These are phyloP conservation scores for Aureobasidium sp. DNA, from an alignment of 2,329 filamentous ascomycete genomes.

Conservation along the genomic window DNA sequence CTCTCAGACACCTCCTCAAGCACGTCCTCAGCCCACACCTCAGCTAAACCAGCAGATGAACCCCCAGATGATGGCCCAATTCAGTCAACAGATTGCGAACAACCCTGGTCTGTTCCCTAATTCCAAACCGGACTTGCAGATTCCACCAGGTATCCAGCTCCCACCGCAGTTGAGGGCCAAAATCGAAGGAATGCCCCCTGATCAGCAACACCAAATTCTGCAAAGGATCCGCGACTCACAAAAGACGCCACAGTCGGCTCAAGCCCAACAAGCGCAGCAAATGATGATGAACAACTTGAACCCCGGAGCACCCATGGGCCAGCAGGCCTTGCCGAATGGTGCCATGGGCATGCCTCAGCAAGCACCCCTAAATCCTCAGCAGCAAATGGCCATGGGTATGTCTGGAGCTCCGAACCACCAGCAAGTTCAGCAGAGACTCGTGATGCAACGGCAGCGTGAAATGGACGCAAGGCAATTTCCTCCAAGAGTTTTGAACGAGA, in stretches of 20 bases:
- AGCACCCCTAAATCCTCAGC: slow-evolving; percentile 14
- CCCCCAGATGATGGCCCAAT: slow-evolving; percentile 15
- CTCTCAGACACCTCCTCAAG: slow-evolving; percentile 25
- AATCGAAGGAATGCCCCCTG: slow-evolving; percentile 2
- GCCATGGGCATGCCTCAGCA: slow-evolving; percentile 8
- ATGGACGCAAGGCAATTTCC: slow-evolving; percentile 20
- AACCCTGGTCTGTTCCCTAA: slow-evolving; percentile 8
- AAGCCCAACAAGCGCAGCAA: slow-evolving; percentile 24
- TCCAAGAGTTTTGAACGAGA: slow-evolving; percentile 14
- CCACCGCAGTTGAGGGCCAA: slow-evolving; percentile 10
- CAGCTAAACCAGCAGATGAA: slow-evolving; percentile 18
- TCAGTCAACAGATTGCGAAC: slow-evolving; percentile 9
- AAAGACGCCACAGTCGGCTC: slow-evolving; percentile 21
- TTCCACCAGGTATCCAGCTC: slow-evolving; percentile 7
- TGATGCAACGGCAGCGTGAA: slow-evolving; percentile 17
- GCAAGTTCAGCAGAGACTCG: slow-evolving; percentile 14
- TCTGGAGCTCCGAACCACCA: background rate
- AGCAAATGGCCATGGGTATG: slow-evolving; percentile 11
- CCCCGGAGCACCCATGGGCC: background rate
- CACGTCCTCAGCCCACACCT: slow-evolving; percentile 17
- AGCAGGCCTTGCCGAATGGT: slow-evolving; percentile 15
- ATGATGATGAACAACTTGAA: background rate
- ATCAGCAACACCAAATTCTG: background rate
- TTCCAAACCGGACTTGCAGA: slow-evolving; percentile 2
- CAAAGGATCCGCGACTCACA: slow-evolving; percentile 14